A percentile compares a stretch with the other conserved stretches of the same genome.
Evolutionary conservation across 371 early-diverging fungal genomes (phyloP).

Genomic region (Dichotomocladium elegans): DNA sequence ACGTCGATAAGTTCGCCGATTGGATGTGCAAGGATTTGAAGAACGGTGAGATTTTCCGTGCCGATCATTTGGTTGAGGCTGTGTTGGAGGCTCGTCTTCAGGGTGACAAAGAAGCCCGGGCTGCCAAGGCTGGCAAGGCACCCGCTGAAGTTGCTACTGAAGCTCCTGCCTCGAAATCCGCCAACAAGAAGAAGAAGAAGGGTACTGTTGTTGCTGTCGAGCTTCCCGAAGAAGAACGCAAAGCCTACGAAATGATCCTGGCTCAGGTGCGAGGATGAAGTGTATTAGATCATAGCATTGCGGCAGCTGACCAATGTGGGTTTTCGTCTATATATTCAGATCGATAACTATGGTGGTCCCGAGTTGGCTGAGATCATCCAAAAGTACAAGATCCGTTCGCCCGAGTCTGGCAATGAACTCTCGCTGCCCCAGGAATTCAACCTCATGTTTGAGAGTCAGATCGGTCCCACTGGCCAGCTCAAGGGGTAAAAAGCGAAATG

Average conservation of each 20-base stretch:
- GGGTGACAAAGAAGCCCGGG: constrained; percentile 72
- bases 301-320: too few species aligned
- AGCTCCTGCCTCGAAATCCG: constrained; percentile 45
- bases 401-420: constrained; percentile 90
- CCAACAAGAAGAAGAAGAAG: constrained; percentile 72
- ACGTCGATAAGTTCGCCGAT: constrained; percentile 99
- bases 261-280: constrained; percentile 67
- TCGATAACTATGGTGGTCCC: constrained; percentile 91
- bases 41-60: constrained; percentile 96
- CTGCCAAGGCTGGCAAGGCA: constrained; percentile 47
- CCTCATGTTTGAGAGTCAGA: constrained; percentile 98
- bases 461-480: constrained; percentile 97
- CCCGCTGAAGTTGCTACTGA: constrained; percentile 24
- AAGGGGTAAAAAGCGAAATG: constrained; percentile 59
- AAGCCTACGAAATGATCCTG: constrained; percentile 79
- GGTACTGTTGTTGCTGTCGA: constrained; percentile 65
- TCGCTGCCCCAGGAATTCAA: constrained; percentile 95
- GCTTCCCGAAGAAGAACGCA: constrained; percentile 62
- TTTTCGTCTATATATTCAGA: too few species aligned
- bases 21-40: constrained; percentile 95
- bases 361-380: constrained; percentile 88
- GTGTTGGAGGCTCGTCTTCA: constrained; percentile 88
- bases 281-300: too few species aligned
- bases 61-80: constrained; percentile 97
- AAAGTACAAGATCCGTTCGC: constrained; percentile 86